Evolutionary conservation across 1,284 basidiomycete genomes (phyloP), one percentile per base, ranked within the genome.

Genomic region (Microbotryum scabiosae): DNA sequence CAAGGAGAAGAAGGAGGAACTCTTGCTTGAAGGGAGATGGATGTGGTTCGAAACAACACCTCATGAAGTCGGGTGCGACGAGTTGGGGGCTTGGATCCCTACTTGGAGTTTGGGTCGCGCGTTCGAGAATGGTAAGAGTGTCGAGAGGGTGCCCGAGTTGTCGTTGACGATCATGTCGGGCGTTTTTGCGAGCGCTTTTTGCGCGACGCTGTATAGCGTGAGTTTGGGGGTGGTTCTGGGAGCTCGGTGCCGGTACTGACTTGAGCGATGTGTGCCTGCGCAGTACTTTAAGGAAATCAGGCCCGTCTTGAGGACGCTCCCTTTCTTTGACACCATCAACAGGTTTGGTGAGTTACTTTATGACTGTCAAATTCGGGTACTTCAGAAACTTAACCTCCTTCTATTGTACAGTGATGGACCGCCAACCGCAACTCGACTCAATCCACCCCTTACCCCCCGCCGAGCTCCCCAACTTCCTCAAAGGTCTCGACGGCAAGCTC

Each of bases 21-120:
- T 57, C 21, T 55, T 66, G 25, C 60, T 62, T 28, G 62, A 71
- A 14, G 67, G 70, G 25, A 62, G 71, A 32, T 77, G 73, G 70
- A 67, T 75, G 7, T 78, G 77, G 76, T 77, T 77, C 61, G 78
- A 79, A 59, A 75, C 76, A 58, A 77, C 76, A 3, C 77, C 76
- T 0, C 78, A 74, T 59, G 78, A 78, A 60, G 70, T 76, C 14
- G 78, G 78, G 0, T 77, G 74, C 60, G 77, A 78, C 57, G 76
- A 78, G 61, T 67, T 78, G 18, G 78, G 78, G 32, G 77, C 77
- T 5, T 79, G 75, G 75, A 76, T 79, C 26, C 78, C 78, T 8
- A 75, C 76, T 0, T 79, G 78, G 78, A 59, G 75, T 1, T 67
- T 79, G 16, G 78, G 78, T 1, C 63, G 78, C 41, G 70, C 65